Evolutionary conservation across 1,284 basidiomycete species (phyloP).

Genomic region (Tetrapyrgos nigripes): DNA sequence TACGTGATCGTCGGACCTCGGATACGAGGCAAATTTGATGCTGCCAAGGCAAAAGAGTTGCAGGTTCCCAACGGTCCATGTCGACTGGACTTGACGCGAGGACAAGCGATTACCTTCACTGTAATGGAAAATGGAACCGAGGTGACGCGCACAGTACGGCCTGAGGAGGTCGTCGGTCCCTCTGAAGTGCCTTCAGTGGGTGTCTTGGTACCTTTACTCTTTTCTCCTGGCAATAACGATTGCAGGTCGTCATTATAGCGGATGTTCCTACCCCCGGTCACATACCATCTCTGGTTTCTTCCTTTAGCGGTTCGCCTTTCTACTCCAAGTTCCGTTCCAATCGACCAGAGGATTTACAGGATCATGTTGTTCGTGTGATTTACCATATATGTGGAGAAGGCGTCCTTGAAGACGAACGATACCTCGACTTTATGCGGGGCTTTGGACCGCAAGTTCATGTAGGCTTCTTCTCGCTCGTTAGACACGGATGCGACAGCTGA

Average conservation of each 20-base stretch:
- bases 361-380: conserved; percentile 60
- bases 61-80: conserved; percentile 71
- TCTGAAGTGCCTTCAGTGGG: conserved; percentile 56
- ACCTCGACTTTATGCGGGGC: conserved; percentile 73
- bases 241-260: conserved; percentile 64
- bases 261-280: conserved; percentile 68
- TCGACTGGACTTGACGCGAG: conserved; percentile 60
- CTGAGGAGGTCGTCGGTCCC: conserved; percentile 65
- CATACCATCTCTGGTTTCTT: conserved; percentile 62
- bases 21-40: conserved; percentile 89
- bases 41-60: conserved; percentile 65
- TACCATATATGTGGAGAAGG: conserved; percentile 72
- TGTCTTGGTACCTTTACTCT: conserved; percentile 8
- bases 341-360: conserved; percentile 44
- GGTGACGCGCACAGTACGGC: conserved; percentile 54
- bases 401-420: conserved; percentile 74
- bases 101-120: conserved; percentile 60
- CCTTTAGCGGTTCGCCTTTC: conserved; percentile 57
- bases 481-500: neutral
- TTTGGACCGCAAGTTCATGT: conserved; percentile 66
- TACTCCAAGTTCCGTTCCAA: conserved; percentile 56
- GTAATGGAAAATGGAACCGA: conserved; percentile 48
- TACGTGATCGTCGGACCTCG: conserved; percentile 84
- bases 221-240: conserved; percentile 5
- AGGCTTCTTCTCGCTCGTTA: conserved; percentile 27